Conservation (phyloP, 805 yeast species). For the Cyberlindnera petersonii region DNA sequence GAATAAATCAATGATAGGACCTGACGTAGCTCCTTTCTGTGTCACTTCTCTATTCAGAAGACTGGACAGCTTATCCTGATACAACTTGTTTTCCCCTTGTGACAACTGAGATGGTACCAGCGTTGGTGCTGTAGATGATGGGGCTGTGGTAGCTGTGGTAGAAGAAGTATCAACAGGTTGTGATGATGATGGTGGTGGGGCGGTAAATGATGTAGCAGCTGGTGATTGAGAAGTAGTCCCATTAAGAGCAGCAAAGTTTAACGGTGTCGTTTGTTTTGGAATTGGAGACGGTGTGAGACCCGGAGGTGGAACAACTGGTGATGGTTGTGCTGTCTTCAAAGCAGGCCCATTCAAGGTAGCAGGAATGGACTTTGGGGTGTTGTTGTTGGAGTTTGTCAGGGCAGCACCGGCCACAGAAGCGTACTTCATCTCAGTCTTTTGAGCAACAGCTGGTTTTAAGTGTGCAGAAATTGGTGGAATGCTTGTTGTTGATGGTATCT, state of each 20-base stretch:
- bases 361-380: constrained; percentile 18
- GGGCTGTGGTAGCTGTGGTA: too few species aligned
- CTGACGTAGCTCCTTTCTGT: not conserved
- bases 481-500: constrained; percentile 8
- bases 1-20: constrained; percentile 17
- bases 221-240: not conserved
- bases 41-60: constrained; percentile 2
- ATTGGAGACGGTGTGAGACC: constrained; percentile 1
- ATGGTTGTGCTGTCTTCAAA: constrained; percentile 1
- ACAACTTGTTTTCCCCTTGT: too few species aligned
- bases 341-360: not conserved
- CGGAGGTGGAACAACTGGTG: constrained; percentile 6
- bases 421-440: constrained; percentile 54
- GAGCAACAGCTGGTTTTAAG: constrained; percentile 53
- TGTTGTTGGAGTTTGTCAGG: constrained; percentile 11
- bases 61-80: not conserved
- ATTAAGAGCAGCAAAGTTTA: constrained; percentile 2
- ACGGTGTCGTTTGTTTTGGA: constrained; percentile 1
- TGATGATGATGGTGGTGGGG: not conserved
- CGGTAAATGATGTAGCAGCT: not conserved
- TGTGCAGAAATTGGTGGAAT: constrained; percentile 19
- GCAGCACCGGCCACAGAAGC: constrained; percentile 39
- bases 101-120: too few species aligned
- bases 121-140: too few species aligned
- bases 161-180: constrained; percentile 17